Percentiles rank a stretch among this genome's conserved stretches.
Conservation (phyloP, 306 rosid species). For the Lathyrus tuberosus region DNA sequence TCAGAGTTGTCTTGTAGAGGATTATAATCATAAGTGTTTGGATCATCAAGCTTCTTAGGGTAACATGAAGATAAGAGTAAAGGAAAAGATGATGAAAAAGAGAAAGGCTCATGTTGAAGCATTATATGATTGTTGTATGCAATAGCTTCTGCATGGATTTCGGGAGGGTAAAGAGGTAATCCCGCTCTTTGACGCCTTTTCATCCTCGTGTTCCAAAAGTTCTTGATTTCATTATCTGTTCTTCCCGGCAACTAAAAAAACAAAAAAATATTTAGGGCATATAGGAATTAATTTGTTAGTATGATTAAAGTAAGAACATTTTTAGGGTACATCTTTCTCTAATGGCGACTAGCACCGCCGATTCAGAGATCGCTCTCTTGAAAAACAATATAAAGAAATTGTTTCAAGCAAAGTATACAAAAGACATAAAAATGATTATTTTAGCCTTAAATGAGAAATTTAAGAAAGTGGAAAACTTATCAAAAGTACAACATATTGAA, state of each 20-base stretch:
- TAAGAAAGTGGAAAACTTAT: constrained; percentile 41
- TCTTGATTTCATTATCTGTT: constrained; percentile 91
- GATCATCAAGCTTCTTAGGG: constrained; percentile 36
- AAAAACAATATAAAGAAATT: too few relatives aligned
- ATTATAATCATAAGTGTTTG: constrained; percentile 31
- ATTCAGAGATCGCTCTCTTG: too few relatives aligned
- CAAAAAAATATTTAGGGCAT: neutral
- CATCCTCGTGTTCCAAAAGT: constrained; percentile 87
- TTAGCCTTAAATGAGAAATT: constrained; percentile 13
- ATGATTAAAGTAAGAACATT: too few relatives aligned
- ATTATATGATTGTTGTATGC: constrained; percentile 41
- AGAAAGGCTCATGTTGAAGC: constrained; percentile 27
- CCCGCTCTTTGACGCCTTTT: constrained; percentile 79
- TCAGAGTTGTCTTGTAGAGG: constrained; percentile 23
- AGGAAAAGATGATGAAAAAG: constrained; percentile 47
- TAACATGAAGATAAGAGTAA: constrained; percentile 44
- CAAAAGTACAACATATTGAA: constrained; percentile 13
- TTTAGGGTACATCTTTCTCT: too few relatives aligned
- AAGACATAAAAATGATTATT: constrained; percentile 5
- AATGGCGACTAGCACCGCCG: too few relatives aligned
- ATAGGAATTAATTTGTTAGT: too few relatives aligned
- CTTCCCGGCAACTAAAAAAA: constrained; percentile 74
- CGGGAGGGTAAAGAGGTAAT: constrained; percentile 67
- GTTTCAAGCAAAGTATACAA: neutral
- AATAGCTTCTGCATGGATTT: constrained; percentile 49